phyloP scores from a whole-genome alignment of 176 grass and related monocot genomes.

The Juncus effusus region DNA sequence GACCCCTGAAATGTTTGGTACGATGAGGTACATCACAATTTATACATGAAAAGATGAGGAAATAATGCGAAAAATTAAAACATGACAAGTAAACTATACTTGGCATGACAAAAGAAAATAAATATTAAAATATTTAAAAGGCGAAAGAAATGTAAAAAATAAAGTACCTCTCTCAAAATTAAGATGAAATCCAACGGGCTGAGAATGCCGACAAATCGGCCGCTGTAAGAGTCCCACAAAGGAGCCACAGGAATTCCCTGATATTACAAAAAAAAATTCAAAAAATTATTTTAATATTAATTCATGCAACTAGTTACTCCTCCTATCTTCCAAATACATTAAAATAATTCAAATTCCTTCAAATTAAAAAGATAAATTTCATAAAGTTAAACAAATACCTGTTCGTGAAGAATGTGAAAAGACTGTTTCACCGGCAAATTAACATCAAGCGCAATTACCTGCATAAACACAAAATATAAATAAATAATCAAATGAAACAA shows the following conservation, averaged over 20 bases:
- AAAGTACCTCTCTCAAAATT: conserved; percentile 80
- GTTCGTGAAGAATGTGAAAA: conserved; percentile 98
- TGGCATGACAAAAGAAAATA: too few species aligned
- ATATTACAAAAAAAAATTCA: not conserved
- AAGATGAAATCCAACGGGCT: conserved; percentile 97
- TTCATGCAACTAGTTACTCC: not conserved
- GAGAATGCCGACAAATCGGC: conserved; percentile 86
- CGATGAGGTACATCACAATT: too few species aligned
- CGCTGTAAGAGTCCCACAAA: conserved; percentile 77
- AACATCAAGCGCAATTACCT: conserved; percentile 95
- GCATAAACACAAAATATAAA: conserved; percentile 16
- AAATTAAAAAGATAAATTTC: not conserved
- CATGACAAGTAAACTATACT: too few species aligned
- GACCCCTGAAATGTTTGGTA: not conserved
- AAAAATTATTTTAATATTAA: conserved; percentile 10
- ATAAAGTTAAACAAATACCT: conserved; percentile 45
- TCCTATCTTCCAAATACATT: not conserved
- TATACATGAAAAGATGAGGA: too few species aligned
- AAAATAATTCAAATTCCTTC: not conserved
- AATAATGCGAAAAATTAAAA: too few species aligned
- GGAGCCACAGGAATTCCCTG: conserved; percentile 98
- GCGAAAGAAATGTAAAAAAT: conserved; percentile 19
- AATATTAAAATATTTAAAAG: conserved; percentile 11
- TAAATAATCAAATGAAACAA: conserved; percentile 12
- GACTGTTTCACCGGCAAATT: conserved; percentile 97